A percentile compares a stretch with the other conserved stretches of the same genome.
Evolutionary conservation across 2,329 filamentous ascomycete genomes (phyloP).

Genomic region (Pseudogymnoascus sp.): DNA sequence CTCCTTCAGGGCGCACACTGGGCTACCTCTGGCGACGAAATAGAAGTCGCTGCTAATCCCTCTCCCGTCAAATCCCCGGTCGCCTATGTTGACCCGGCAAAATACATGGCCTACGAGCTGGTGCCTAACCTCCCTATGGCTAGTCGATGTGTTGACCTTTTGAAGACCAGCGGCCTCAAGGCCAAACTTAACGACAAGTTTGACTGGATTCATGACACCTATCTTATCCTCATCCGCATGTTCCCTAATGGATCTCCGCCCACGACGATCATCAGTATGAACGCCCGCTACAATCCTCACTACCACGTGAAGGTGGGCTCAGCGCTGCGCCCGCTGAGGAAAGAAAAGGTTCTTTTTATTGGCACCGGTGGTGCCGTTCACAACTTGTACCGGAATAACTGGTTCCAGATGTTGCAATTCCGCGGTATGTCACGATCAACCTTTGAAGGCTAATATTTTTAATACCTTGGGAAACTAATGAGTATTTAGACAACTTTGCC

Average conservation of each 20-base stretch:
- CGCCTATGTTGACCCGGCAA: conserved; percentile 57
- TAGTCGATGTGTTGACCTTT: conserved; percentile 40
- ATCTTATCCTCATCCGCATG: conserved; percentile 61
- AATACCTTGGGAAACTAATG: neutral
- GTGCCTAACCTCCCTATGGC: conserved; percentile 49
- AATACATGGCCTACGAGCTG: conserved; percentile 55
- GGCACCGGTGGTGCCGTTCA: conserved; percentile 57
- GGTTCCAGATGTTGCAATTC: conserved; percentile 50
- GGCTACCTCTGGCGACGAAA: conserved; percentile 46
- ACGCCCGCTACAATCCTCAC: conserved; percentile 47
- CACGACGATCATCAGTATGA: conserved; percentile 51
- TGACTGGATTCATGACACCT: conserved; percentile 68
- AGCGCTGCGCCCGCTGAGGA: conserved; percentile 46
- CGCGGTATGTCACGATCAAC: conserved; percentile 32
- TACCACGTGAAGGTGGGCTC: conserved; percentile 50
- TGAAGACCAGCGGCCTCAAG: conserved; percentile 45
- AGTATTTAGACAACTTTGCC: conserved; percentile 48
- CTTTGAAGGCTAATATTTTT: neutral
- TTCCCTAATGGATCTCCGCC: conserved; percentile 58
- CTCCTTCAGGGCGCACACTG: conserved; percentile 53
- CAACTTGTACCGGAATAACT: conserved; percentile 61
- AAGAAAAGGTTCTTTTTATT: conserved; percentile 48
- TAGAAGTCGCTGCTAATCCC: conserved; percentile 55
- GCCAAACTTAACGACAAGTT: conserved; percentile 46
- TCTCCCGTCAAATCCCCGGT: conserved; percentile 54